phyloP scores from a whole-genome alignment of 2,329 filamentous ascomycete species.

The Ambrosiella beaveri region DNA sequence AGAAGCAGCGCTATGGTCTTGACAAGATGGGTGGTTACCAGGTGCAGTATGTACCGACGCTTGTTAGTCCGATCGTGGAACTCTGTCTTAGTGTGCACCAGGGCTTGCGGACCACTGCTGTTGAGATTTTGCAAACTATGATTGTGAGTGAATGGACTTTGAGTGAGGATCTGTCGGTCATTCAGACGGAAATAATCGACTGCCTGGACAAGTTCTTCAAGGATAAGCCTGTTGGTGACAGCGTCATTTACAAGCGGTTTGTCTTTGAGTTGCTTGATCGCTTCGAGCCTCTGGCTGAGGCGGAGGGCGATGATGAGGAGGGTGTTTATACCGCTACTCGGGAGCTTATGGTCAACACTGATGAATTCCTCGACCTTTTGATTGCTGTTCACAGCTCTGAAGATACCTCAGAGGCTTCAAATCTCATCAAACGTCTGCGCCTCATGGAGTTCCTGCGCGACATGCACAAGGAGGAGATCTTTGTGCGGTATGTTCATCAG shows the following conservation, averaged over 20 bases:
- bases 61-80: constrained; percentile 83
- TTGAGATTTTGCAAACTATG: constrained; percentile 92
- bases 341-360: constrained; percentile 65
- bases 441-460: constrained; percentile 94
- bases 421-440: constrained; percentile 73
- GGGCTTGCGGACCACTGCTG: constrained; percentile 72
- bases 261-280: constrained; percentile 67
- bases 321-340: constrained; percentile 59
- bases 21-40: constrained; percentile 87
- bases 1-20: constrained; percentile 59
- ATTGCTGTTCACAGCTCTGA: constrained; percentile 75
- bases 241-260: constrained; percentile 81
- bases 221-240: constrained; percentile 71
- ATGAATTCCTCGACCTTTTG: constrained; percentile 79
- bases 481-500: constrained; percentile 89
- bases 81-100: constrained; percentile 91
- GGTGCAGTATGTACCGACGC: constrained; percentile 87
- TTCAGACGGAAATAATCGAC: constrained; percentile 94
- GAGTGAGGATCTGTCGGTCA: constrained; percentile 75
- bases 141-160: constrained; percentile 96
- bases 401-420: constrained; percentile 53
- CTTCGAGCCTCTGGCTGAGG: constrained; percentile 53
- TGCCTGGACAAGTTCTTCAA: constrained; percentile 84
- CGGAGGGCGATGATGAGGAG: constrained; percentile 38
- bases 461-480: constrained; percentile 94